Evolutionary conservation across 345 rosid genomes (phyloP).

Genomic region (Kernera saxatilis): DNA sequence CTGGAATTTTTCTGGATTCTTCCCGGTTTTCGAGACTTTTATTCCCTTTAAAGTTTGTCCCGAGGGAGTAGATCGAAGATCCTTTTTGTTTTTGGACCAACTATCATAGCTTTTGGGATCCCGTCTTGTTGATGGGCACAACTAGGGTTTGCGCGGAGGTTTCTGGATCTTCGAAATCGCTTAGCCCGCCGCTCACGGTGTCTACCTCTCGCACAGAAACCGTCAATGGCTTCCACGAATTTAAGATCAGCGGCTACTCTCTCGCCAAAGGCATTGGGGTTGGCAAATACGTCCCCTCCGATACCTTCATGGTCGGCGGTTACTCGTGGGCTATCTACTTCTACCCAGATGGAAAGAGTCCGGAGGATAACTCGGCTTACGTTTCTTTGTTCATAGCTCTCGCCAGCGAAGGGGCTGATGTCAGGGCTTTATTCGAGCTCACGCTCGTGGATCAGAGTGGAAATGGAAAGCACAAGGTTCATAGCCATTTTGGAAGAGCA

Average conservation of each 20-base stretch:
- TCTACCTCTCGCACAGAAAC: slow-evolving; percentile 59
- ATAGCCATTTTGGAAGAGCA: slow-evolving; percentile 70
- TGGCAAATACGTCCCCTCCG: slow-evolving; percentile 63
- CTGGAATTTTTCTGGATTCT: background rate
- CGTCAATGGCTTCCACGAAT: slow-evolving; percentile 58
- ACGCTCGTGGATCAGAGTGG: slow-evolving; percentile 78
- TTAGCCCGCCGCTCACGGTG: slow-evolving; percentile 34
- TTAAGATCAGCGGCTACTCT: slow-evolving; percentile 58
- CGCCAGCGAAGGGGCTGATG: slow-evolving; percentile 73
- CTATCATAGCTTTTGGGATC: background rate
- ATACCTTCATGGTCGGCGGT: slow-evolving; percentile 58
- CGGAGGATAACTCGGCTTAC: slow-evolving; percentile 52
- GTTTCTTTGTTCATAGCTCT: slow-evolving; percentile 72
- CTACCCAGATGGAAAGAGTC: slow-evolving; percentile 78
- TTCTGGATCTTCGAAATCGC: slow-evolving; percentile 34
- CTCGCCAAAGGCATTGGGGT: slow-evolving; percentile 63
- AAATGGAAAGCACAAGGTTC: slow-evolving; percentile 55
- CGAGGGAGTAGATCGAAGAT: background rate
- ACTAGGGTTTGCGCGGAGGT: slow-evolving; percentile 41
- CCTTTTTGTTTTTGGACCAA: background rate
- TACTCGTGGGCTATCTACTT: slow-evolving; percentile 74
- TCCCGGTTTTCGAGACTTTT: background rate
- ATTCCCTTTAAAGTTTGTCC: background rate
- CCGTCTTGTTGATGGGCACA: slow-evolving; percentile 51
- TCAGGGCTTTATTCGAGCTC: slow-evolving; percentile 67